These are phyloP conservation scores for Dothistroma septosporum DNA, from an alignment of 2,329 filamentous ascomycete species.

Conservation along the genomic window DNA sequence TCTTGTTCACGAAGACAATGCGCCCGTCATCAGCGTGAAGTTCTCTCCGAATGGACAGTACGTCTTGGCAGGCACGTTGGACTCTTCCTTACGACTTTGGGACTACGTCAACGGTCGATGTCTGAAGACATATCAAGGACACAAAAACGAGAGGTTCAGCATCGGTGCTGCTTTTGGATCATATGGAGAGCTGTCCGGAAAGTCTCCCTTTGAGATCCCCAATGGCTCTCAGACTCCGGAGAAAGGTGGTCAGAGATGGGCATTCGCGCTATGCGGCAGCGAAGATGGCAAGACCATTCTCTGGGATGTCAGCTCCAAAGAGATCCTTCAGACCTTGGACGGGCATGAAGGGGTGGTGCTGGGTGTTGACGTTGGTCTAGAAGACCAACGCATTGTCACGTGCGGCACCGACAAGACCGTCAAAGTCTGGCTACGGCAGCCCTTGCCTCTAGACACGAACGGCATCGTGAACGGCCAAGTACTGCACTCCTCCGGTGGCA, in stretches of 20 bases:
- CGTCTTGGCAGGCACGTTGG: constrained; percentile 85
- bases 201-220: background rate
- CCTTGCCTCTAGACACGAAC: constrained; percentile 14
- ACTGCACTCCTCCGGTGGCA: background rate
- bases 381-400: constrained; percentile 54
- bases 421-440: constrained; percentile 52
- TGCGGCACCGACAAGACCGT: constrained; percentile 61
- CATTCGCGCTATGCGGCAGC: constrained; percentile 76
- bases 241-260: constrained; percentile 34
- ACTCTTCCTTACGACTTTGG: constrained; percentile 87
- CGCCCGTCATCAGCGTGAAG: constrained; percentile 79
- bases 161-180: constrained; percentile 79
- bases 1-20: constrained; percentile 93
- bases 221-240: constrained; percentile 15
- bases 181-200: constrained; percentile 42
- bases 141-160: constrained; percentile 77
- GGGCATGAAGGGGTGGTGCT: constrained; percentile 57
- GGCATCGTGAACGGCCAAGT: background rate
- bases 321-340: constrained; percentile 65
- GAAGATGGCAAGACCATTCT: constrained; percentile 81
- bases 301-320: constrained; percentile 88
- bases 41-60: constrained; percentile 94
- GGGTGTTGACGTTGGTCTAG: constrained; percentile 56
- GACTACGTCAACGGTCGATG: constrained; percentile 88
- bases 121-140: constrained; percentile 96